Evolutionary conservation across 352 stramenopile species (phyloP).

Genomic region (Phytophthora sp.): DNA sequence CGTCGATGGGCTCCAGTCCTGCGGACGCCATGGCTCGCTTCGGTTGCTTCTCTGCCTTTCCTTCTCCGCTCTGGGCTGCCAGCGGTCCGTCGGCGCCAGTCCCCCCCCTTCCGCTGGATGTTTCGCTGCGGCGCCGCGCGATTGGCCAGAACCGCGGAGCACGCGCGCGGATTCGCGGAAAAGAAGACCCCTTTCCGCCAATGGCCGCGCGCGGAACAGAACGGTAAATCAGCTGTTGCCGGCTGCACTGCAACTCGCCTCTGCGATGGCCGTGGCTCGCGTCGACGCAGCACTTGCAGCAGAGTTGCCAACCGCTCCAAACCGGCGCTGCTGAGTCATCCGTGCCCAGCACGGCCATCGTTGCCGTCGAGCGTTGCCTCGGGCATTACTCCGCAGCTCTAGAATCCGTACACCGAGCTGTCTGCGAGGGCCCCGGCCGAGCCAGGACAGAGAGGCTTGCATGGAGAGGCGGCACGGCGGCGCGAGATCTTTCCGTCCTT

Average conservation of each 20-base stretch:
- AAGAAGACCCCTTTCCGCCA: slow-evolving; percentile 9
- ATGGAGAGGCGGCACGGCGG: neutral
- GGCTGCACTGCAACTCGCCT: neutral
- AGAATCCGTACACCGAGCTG: too few species aligned
- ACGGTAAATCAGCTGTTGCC: slow-evolving; percentile 14
- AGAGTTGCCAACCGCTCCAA: neutral
- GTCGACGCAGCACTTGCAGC: neutral
- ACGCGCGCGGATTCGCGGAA: slow-evolving; percentile 1
- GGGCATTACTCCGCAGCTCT: too few species aligned
- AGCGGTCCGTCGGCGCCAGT: slow-evolving; percentile 18
- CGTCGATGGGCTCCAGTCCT: slow-evolving; percentile 80
- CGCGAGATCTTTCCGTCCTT: neutral
- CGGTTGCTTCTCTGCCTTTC: slow-evolving; percentile 32
- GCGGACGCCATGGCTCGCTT: slow-evolving; percentile 45
- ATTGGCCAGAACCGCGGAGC: slow-evolving; percentile 37
- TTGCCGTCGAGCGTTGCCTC: too few species aligned
- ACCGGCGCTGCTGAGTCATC: neutral
- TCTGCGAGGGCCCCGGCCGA: too few species aligned
- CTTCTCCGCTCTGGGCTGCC: slow-evolving; percentile 34
- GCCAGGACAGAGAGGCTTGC: too few species aligned
- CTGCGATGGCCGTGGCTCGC: neutral
- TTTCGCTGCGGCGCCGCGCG: neutral
- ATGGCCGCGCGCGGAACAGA: slow-evolving; percentile 5
- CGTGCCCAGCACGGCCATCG: neutral
- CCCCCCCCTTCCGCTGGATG: slow-evolving; percentile 24